phyloP scores from a whole-genome alignment of 2,329 filamentous ascomycete species.

The Colletotrichum trifolii region DNA sequence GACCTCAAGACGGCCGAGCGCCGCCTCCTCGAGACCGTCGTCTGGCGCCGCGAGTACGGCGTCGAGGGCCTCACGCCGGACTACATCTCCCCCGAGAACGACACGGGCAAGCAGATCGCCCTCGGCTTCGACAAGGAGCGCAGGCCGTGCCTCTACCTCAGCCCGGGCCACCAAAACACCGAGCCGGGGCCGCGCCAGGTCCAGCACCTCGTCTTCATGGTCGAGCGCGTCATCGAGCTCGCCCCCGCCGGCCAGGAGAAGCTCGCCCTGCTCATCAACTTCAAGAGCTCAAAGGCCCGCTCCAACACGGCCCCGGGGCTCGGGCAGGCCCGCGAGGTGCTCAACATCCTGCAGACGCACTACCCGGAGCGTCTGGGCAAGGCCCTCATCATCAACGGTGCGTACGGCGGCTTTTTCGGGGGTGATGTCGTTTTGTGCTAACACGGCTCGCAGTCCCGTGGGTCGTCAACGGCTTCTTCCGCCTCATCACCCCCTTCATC shows the following conservation, averaged over 20 bases:
- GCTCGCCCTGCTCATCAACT: conserved; percentile 89
- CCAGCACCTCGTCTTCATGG: conserved; percentile 95
- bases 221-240: conserved; percentile 88
- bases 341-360: conserved; percentile 92
- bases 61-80: conserved; percentile 82
- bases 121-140: conserved; percentile 87
- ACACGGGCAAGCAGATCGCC: conserved; percentile 94
- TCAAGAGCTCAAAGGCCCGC: conserved; percentile 81
- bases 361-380: conserved; percentile 93
- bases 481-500: conserved; percentile 94
- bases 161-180: conserved; percentile 92
- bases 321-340: conserved; percentile 81
- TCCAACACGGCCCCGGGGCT: conserved; percentile 80
- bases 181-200: conserved; percentile 86
- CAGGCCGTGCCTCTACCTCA: conserved; percentile 91
- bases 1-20: conserved; percentile 78
- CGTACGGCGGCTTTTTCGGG: conserved; percentile 40
- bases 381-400: conserved; percentile 89
- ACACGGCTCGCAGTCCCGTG: conserved; percentile 75
- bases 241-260: conserved; percentile 90
- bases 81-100: conserved; percentile 92
- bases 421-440: not conserved
- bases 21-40: conserved; percentile 82
- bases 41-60: conserved; percentile 92
- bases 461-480: conserved; percentile 94